Evolutionary conservation across 441 rosid genomes (phyloP), one percentile per base, ranked within the genome.

Genomic region (Isatis lusitanica): DNA sequence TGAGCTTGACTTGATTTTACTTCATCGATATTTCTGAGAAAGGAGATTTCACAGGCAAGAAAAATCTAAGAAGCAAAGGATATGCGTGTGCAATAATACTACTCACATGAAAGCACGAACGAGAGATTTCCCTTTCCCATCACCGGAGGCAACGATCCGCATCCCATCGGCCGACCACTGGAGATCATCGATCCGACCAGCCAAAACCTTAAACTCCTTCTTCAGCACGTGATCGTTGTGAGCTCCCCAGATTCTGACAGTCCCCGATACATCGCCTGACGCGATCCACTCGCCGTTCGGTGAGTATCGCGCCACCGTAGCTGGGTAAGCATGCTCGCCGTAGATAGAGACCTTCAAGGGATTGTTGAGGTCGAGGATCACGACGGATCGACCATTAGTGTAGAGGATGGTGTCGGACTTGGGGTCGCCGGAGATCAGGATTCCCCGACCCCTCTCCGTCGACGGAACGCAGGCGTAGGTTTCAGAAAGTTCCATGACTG

Each of bases 281-380:
- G 99, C 99, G 82, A 92, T 81, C 99, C 99, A 94, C 87, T 94
- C 99, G 0, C 99, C 99, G 63, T 92, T 92, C 17, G 98, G 98
- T 1, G 99, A 94, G 85, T 79, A 94, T 4, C 98, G 85, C 47
- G 98, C 97, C 56, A 92, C 92, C 16, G 98, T 94, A 68, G 91
- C 97, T 46, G 93, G 96, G 75, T 94, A 90, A 5, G 85, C 97
- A 60, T 92, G 98, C 33, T 94, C 97, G 5, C 90, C 93, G 52
- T 94, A 94, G 76, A 92, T 86, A 35, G 95, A 75, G 60, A 90
- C 93, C 59, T 85, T 87, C 24, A 91, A 85, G 0, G 97, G 97
- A 40, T 88, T 86, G 75, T 86, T 86, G 65, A 92, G 95, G 80
- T 88, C 86, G 65, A 90, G 89, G 56, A 89, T 84, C 74, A 94